Evolutionary conservation across 495 filamentous ascomycete species (phyloP).

Genomic region (Choiromyces venosus): DNA sequence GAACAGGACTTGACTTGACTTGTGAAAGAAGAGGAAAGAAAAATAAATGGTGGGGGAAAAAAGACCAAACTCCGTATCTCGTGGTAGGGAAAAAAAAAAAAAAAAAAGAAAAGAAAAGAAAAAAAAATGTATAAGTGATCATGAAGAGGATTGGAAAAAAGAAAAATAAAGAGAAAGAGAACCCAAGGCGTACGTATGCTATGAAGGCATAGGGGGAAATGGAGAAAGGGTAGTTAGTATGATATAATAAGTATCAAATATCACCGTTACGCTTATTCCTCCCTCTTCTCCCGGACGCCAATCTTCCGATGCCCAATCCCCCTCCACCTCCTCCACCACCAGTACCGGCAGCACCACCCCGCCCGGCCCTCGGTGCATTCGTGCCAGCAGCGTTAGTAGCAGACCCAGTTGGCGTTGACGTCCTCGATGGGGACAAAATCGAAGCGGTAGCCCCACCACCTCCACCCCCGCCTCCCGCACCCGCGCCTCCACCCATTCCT

Average conservation of each 20-base stretch:
- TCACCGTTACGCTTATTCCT: conserved; percentile 15
- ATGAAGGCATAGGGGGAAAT: too few relatives aligned
- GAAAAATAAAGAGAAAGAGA: conserved; percentile 2
- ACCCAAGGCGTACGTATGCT: not conserved
- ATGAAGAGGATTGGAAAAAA: conserved; percentile 9
- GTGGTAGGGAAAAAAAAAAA: not conserved
- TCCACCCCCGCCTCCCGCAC: not conserved
- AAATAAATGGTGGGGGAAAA: not conserved
- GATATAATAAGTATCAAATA: not conserved
- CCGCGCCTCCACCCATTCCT: too few relatives aligned
- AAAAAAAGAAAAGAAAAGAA: not conserved
- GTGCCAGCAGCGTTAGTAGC: conserved; percentile 22
- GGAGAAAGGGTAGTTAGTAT: not conserved
- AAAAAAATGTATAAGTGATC: conserved; percentile 4
- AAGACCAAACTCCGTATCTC: conserved; percentile 6
- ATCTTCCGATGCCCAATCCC: conserved; percentile 26
- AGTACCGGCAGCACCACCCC: not conserved
- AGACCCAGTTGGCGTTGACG: conserved; percentile 36
- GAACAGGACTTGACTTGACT: conserved; percentile 4
- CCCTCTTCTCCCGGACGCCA: conserved; percentile 35
- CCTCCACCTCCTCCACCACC: conserved; percentile 23
- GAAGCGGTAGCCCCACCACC: conserved; percentile 23
- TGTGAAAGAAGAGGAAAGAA: conserved; percentile 1
- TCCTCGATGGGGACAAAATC: conserved; percentile 32
- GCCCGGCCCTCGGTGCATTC: conserved; percentile 10